A percentile compares a stretch with the other conserved stretches of the same genome.
Evolutionary conservation across 75 land plant species (phyloP).

Genomic region (Cunninghamia lanceolata): DNA sequence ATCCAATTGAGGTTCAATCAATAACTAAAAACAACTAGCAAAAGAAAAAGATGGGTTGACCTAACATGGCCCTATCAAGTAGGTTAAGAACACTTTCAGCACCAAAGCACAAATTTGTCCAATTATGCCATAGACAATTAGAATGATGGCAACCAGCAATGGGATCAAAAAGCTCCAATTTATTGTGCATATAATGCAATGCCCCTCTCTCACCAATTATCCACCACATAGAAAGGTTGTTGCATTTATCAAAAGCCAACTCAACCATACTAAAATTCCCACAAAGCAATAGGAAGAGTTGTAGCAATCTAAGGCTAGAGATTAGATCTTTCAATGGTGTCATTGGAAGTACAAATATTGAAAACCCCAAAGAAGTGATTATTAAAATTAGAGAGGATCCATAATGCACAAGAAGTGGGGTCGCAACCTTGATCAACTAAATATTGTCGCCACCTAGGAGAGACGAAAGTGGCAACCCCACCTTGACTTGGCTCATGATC

Average conservation of each 20-base stretch:
- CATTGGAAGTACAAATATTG: not conserved
- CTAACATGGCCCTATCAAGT: not conserved
- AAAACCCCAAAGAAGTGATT: not conserved
- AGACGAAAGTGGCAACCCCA: too few species aligned
- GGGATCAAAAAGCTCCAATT: not conserved
- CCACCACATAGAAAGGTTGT: not conserved
- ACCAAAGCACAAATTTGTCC: not conserved
- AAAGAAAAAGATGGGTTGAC: not conserved
- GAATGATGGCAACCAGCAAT: not conserved
- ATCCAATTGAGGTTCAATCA: not conserved
- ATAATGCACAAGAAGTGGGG: too few species aligned
- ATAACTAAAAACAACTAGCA: not conserved
- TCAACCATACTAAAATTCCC: not conserved
- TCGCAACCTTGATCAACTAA: too few species aligned
- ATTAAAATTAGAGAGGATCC: too few species aligned
- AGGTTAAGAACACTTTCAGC: not conserved
- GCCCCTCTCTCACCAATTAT: not conserved
- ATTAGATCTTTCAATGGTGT: not conserved
- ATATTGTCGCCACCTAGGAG: too few species aligned
- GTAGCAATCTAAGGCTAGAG: not conserved
- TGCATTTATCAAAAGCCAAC: not conserved
- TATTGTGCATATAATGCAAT: not conserved
- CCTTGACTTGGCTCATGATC: too few species aligned
- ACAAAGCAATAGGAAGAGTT: not conserved
- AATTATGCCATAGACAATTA: not conserved